Evolutionary conservation across 805 yeast species (phyloP).

Genomic region (Candida stauntonica): DNA sequence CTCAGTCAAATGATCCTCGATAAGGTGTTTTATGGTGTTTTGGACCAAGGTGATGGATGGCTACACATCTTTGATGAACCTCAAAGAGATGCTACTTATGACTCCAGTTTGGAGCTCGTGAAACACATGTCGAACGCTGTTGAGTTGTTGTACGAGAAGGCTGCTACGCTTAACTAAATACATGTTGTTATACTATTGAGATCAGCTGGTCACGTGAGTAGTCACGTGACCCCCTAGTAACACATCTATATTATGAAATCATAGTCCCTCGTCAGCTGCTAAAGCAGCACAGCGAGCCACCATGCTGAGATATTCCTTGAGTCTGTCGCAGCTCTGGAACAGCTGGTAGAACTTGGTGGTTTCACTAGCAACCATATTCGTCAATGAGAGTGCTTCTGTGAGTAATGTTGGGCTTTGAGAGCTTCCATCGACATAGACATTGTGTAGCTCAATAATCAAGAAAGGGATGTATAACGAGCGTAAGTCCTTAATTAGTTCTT

Average conservation of each 20-base stretch:
- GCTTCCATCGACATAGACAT: constrained; percentile 44
- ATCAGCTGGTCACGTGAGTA: no score
- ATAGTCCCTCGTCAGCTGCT: constrained; percentile 41
- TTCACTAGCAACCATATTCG: constrained; percentile 67
- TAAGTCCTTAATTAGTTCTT: constrained; percentile 43
- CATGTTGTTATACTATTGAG: no score
- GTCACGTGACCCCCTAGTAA: no score
- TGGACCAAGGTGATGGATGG: constrained; percentile 99
- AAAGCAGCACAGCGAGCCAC: constrained; percentile 56
- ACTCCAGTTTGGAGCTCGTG: constrained; percentile 79
- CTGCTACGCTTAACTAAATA: constrained; percentile 71
- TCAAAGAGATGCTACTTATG: constrained; percentile 81
- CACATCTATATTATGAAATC: background rate
- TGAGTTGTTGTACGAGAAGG: constrained; percentile 90
- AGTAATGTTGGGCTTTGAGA: constrained; percentile 35
- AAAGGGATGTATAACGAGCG: constrained; percentile 71
- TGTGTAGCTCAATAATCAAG: constrained; percentile 62
- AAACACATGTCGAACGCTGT: constrained; percentile 85
- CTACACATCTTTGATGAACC: constrained; percentile 87
- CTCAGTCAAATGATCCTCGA: constrained; percentile 95
- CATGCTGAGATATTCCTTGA: constrained; percentile 47
- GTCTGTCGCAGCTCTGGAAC: constrained; percentile 52
- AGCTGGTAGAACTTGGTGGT: constrained; percentile 54
- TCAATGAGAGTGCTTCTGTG: constrained; percentile 52
- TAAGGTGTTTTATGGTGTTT: constrained; percentile 90